phyloP scores from a whole-genome alignment of 2,329 filamentous ascomycete genomes.

The Pseudogymnoascus sp. region DNA sequence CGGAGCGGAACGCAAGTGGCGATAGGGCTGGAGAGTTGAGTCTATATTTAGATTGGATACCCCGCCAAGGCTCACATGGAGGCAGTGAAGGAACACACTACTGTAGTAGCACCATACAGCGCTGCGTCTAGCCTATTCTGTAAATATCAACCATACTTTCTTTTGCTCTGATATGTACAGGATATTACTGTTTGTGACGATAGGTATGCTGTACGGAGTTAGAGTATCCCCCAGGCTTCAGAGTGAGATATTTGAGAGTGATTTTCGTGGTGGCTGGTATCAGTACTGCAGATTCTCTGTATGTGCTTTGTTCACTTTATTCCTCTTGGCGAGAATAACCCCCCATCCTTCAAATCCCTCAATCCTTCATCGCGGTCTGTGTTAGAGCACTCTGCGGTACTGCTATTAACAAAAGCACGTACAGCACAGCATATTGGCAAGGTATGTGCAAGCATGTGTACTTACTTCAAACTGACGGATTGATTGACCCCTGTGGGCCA shows the following conservation, averaged over 20 bases:
- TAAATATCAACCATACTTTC: not conserved
- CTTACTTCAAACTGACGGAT: not conserved
- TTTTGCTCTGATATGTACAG: not conserved
- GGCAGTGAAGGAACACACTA: not conserved
- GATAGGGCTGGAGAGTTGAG: not conserved
- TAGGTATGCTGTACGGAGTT: not conserved
- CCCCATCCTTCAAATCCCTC: not conserved
- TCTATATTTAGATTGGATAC: conserved; percentile 5
- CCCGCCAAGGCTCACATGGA: not conserved
- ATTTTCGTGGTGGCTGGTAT: not conserved
- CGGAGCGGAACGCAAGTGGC: not conserved
- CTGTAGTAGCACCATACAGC: not conserved
- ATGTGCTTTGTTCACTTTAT: not conserved
- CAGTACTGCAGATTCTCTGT: not conserved
- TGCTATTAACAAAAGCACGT: not conserved
- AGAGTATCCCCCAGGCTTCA: not conserved
- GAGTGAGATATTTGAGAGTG: not conserved
- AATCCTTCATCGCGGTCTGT: not conserved
- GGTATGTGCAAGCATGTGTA: not conserved
- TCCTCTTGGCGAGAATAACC: not conserved
- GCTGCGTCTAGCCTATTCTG: not conserved
- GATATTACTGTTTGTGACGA: not conserved
- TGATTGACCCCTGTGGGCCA: not conserved
- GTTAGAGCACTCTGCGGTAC: not conserved
- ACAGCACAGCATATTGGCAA: not conserved